Conservation (phyloP, 1,284 basidiomycete species). For the Phlebopus sp. region DNA sequence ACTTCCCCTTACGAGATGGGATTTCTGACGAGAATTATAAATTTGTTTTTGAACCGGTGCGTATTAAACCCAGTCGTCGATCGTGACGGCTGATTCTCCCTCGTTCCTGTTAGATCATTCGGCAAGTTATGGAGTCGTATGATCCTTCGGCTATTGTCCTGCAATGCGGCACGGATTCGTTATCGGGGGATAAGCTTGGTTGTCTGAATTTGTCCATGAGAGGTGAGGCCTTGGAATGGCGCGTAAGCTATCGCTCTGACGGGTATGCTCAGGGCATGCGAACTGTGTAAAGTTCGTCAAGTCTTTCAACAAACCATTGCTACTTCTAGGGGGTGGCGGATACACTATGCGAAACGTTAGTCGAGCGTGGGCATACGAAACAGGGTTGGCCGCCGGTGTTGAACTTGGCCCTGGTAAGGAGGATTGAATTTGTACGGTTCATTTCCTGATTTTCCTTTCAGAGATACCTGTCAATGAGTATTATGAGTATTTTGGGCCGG, state of each 20-base stretch:
- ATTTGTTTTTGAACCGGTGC: conserved; percentile 91
- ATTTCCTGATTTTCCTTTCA: conserved; percentile 31
- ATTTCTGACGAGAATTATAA: conserved; percentile 96
- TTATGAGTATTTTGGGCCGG: conserved; percentile 98
- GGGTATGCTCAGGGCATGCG: conserved; percentile 71
- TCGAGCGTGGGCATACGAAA: conserved; percentile 97
- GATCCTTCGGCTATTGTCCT: conserved; percentile 95
- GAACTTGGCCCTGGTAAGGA: conserved; percentile 79
- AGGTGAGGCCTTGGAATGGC: conserved; percentile 44
- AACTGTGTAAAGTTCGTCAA: conserved; percentile 98
- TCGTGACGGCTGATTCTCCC: not conserved
- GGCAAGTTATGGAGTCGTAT: conserved; percentile 93
- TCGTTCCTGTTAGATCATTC: conserved; percentile 73
- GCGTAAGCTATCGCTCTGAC: not conserved
- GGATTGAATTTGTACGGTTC: not conserved
- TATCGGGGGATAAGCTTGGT: conserved; percentile 95
- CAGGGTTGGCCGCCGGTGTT: conserved; percentile 93
- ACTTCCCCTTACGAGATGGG: conserved; percentile 94
- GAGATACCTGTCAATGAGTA: conserved; percentile 97
- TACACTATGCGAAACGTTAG: conserved; percentile 99
- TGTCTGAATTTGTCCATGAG: conserved; percentile 97
- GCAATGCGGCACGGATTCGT: conserved; percentile 98
- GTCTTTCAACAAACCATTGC: conserved; percentile 89
- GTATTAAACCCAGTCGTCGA: conserved; percentile 24
- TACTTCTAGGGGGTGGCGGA: conserved; percentile 94